Conservation (phyloP, 306 rosid genomes). For the Neltuma alba region DNA sequence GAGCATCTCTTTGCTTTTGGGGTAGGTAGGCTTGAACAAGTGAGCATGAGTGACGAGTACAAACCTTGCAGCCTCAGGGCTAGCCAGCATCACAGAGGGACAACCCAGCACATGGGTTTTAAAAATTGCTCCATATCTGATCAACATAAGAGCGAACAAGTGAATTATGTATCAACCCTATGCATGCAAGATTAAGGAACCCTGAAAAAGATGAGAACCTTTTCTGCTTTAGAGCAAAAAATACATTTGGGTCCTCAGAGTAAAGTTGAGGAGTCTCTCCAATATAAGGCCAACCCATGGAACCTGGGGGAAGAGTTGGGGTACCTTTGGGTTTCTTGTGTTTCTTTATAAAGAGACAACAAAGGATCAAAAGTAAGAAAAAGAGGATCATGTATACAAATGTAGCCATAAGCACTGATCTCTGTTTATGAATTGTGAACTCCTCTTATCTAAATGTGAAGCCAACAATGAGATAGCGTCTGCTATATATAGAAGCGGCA, state of each 20-base stretch:
- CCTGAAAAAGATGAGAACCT: constrained; percentile 48
- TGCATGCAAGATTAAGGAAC: constrained; percentile 17
- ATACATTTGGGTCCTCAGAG: constrained; percentile 74
- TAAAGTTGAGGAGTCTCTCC: constrained; percentile 88
- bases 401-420: constrained; percentile 46
- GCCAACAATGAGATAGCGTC: constrained; percentile 17
- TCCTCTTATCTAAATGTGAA: neutral
- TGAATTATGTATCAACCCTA: neutral
- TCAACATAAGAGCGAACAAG: neutral
- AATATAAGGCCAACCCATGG: constrained; percentile 86
- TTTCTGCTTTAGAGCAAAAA: constrained; percentile 72
- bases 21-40: constrained; percentile 84
- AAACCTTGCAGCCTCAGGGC: constrained; percentile 82
- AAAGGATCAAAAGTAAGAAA: constrained; percentile 44
- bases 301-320: constrained; percentile 82
- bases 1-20: constrained; percentile 83
- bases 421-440: constrained; percentile 5
- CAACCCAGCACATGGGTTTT: constrained; percentile 78
- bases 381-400: constrained; percentile 45
- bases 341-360: constrained; percentile 39
- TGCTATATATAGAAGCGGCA: constrained; percentile 42
- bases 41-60: constrained; percentile 83
- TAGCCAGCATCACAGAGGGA: constrained; percentile 82
- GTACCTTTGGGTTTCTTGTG: constrained; percentile 13
- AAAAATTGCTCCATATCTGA: constrained; percentile 85